Evolutionary conservation across 768 basidiomycete genomes (phyloP), one percentile per base, ranked within the genome.

Genomic region (Tricholomella constricta): DNA sequence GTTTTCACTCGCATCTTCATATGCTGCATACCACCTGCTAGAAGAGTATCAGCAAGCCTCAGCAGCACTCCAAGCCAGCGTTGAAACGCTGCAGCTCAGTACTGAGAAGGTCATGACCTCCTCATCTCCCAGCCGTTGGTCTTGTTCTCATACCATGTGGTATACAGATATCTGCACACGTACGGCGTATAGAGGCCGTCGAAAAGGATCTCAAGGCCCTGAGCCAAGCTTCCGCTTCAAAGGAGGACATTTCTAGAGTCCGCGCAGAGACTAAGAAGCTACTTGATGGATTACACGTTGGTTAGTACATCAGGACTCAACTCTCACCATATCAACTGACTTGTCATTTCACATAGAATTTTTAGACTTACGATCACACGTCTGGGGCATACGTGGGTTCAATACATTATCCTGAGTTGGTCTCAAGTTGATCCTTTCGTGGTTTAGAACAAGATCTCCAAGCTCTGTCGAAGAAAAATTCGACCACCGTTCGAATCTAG

Each of bases 21-120:
- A 86, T 61, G 91, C 92, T 36, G 87, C 92, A 23, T 96, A 94
- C 68, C 84, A 91, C 66, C 77, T 97, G 17, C 72, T 95, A 42
- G 92, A 96, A 57, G 94, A 96, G 72, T 94, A 94, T 70, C 91
- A 92, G 69, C 75, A 80, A 37, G 93, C 94, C 26, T 93, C 92
- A 3, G 86, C 88, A n/a, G 82, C 90, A 25, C 72, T 97, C 45
- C 89, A 94, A 69, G 83, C 86, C 19, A 94, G 91, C 65, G 89
- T 96, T 14, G 87, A 91, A 60, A 91, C 94, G 61, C 72, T 97
- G 51, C 88, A 92, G 69, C 72, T 80, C 23, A 93, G 86, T 63
- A 94, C 93, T 0, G 84, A 86, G 62, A 88, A 92, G 81, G 93
- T 86, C 52, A 12, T 65, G 58, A 37, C 14, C 36, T 19, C 17